Base-by-base conservation (phyloP, 2,329 filamentous ascomycete species). In the Botrytis aclada region DNA sequence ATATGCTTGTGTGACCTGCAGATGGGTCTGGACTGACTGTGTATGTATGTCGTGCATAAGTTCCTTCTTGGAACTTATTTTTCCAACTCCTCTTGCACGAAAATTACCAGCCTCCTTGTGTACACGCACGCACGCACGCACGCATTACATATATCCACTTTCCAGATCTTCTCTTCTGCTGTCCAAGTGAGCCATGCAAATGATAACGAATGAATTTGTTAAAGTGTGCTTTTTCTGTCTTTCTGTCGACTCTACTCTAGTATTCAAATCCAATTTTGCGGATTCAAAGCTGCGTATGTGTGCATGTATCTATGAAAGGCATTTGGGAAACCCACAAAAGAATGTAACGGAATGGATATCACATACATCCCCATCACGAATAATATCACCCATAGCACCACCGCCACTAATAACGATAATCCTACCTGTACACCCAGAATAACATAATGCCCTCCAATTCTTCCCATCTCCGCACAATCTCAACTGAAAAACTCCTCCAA, bases 1-100 rank as follows among this genome's bases (percentile, higher is more conserved):
- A 63, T 63, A 45, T 64, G 62, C 62, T 64, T 32, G 41, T 64
- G n/a, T 64, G 41, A 64, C 41, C 29, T 64, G 62, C 62, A 64
- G 62, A 65, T 65, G 63, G 20, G 43, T 47, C 63, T 65, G 8
- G n/a, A 29, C 32, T 60, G 56, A 18, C 29, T 54, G 47, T 7
- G 25, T 45, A 43, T 45, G 62, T 64, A 47, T 65, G 63, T 65
- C 29, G 29, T 65, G 63, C 41, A 65, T 65, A 37, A 65, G 43
- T 34, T 47, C 20, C 20, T 9, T 65, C 41, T n/a, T 34, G 29
- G 43, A 25, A 34, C n/a, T n/a, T n/a, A n/a, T n/a, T 25, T 64
- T 56, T 8, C 25, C 51, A 56, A 16, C n/a, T 65, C 25, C 29
- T 47, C 29, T 41, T 45, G 18, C 14, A n/a, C n/a, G n/a, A n/a